Conservation (phyloP, 352 stramenopile species). For the Phytopythium sindhum region DNA sequence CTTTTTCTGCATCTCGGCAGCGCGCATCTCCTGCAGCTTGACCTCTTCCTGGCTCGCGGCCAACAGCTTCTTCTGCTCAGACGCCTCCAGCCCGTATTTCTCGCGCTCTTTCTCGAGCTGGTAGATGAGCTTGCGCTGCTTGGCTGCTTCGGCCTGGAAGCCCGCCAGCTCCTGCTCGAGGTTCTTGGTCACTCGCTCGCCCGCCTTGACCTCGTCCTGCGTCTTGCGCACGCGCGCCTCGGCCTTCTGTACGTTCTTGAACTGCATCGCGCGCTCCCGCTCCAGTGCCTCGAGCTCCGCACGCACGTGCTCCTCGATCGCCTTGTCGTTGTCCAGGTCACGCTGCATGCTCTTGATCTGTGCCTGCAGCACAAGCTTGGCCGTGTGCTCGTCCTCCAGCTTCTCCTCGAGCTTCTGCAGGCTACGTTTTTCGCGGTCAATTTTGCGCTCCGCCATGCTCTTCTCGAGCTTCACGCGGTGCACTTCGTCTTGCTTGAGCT, state of each 20-base stretch:
- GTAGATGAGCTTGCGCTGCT: conserved; percentile 90
- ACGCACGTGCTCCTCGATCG: conserved; percentile 66
- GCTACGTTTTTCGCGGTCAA: conserved; percentile 85
- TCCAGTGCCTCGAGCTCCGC: conserved; percentile 85
- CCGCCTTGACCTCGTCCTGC: conserved; percentile 90
- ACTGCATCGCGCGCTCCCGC: conserved; percentile 81
- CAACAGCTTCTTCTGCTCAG: conserved; percentile 83
- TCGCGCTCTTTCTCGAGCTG: conserved; percentile 92
- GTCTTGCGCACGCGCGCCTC: conserved; percentile 87
- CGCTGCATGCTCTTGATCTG: conserved; percentile 83
- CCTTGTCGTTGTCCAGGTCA: conserved; percentile 76
- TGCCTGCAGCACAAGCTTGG: conserved; percentile 77
- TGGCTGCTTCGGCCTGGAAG: conserved; percentile 83
- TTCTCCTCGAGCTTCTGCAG: conserved; percentile 89
- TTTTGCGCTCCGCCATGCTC: conserved; percentile 85
- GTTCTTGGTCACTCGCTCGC: conserved; percentile 89
- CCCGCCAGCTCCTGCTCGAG: conserved; percentile 77
- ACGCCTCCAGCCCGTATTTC: conserved; percentile 88
- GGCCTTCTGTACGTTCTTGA: conserved; percentile 75
- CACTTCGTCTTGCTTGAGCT: conserved; percentile 80
- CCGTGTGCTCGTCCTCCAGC: conserved; percentile 88
- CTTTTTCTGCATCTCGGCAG: conserved; percentile 83
- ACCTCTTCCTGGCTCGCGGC: conserved; percentile 78
- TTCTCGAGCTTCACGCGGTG: conserved; percentile 88
- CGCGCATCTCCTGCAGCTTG: conserved; percentile 79